These are phyloP conservation scores for Daedalea quercina DNA, from an alignment of 768 basidiomycete species.

Conservation along the genomic window DNA sequence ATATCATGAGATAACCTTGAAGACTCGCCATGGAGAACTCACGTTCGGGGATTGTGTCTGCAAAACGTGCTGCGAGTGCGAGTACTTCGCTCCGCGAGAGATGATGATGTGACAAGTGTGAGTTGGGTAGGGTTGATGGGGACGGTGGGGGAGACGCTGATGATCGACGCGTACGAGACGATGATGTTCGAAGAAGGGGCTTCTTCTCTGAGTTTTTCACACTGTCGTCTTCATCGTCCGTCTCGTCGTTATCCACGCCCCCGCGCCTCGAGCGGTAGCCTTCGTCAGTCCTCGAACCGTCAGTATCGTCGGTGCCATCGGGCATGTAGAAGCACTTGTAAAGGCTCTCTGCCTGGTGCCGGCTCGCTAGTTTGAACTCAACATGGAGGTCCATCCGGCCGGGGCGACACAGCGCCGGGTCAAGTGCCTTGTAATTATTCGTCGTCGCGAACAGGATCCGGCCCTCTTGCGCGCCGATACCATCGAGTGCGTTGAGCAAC, in stretches of 20 bases:
- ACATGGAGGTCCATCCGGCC: conserved; percentile 80
- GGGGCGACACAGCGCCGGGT: conserved; percentile 68
- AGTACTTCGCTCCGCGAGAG: conserved; percentile 29
- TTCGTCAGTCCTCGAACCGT: not conserved
- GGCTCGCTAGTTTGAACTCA: conserved; percentile 68
- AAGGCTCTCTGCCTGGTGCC: conserved; percentile 57
- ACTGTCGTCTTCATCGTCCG: not conserved
- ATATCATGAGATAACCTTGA: conserved; percentile 63
- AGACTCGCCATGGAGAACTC: conserved; percentile 34
- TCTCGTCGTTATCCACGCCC: not conserved
- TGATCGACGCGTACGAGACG: too few species aligned
- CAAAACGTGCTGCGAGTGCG: conserved; percentile 50
- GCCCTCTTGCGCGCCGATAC: conserved; percentile 74
- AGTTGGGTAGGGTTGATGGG: not conserved
- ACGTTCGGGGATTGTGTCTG: conserved; percentile 38
- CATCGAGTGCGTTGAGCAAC: conserved; percentile 74
- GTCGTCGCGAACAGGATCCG: conserved; percentile 76
- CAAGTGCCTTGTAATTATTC: conserved; percentile 64
- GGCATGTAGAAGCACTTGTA: conserved; percentile 66
- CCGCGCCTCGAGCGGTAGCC: not conserved
- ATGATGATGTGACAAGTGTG: not conserved
- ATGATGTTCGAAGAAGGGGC: too few species aligned
- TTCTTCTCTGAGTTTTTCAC: not conserved
- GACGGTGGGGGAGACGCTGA: not conserved
- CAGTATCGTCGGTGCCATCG: not conserved